Evolutionary conservation across 2,329 filamentous ascomycete species (phyloP), one percentile per base, ranked within the genome.

Genomic region (Rhynchosporium graminicola): DNA sequence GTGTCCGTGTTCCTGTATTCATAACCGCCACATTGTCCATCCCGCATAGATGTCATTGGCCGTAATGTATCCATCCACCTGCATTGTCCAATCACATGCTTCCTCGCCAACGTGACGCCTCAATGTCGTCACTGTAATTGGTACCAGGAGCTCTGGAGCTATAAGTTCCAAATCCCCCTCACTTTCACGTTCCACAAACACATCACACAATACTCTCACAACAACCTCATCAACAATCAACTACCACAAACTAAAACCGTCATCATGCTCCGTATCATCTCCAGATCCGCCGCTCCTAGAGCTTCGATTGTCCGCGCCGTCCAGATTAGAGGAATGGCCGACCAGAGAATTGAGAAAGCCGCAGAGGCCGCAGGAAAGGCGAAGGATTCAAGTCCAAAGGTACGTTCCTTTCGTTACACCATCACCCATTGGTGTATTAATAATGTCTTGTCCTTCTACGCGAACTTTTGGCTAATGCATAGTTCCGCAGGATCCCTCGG

Each of bases 281-380:
- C 46, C 28, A 50, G 46, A 50, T 50, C 46, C 46, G 28, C 46
- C 46, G 46, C 46, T 31, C 46, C 46, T 15, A 50, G 46, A 50
- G 46, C 28, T 15, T 50, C 46, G 4, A 50, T 50, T 9, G 3
- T 50, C 46, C 46, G 46, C 5, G 8, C 46, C 8, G 26, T 50
- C 13, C 46, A 50, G 46, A 31, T 50, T 1, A 50, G 46, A 50
- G 46, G 46, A 31, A 50, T 50, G 46, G 46, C 46, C 10, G 46
- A 50, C 29, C 46, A 50, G 13, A 26, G 46, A 10, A 31, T 50
- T 31, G 46, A 50, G 28, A 31, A 50, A 4, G 46, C 46, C 26
- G 46, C 46, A 13, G 28, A 50, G 28, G 46, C 46, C 29, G 46
- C 46, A 12, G 46, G 46, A 50, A 50, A 50, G 26, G 28, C 26